Base-by-base conservation (phyloP, 2,329 filamentous ascomycete species). In the Chaetomiaceae sp. region DNA sequence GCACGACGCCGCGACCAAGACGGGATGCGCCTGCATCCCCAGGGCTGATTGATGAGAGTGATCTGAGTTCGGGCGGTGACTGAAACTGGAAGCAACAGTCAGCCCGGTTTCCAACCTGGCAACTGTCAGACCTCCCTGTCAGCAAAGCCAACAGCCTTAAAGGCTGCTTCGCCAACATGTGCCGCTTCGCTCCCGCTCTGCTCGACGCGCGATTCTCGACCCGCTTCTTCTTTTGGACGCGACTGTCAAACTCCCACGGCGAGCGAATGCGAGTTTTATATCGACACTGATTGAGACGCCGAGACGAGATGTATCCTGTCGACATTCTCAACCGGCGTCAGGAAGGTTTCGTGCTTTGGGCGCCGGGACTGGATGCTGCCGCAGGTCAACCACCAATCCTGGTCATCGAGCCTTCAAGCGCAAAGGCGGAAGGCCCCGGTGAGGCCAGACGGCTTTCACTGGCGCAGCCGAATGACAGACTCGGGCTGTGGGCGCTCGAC, bases 401-500 rank as follows among this genome's bases (percentile, higher is more conserved):
- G n/a, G n/a, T 57, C 10, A 48, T 59, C 9, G 56, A 55, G 0
- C 49, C 43, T 10, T 36, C 42, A 4, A 26, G 18, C 18, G 22
- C 17, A 10, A 20, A 11, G 3, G 6, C 17, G 11, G 32, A 12
- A 6, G 15, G 18, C 1, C 57, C 57, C 27, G n/a, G 35, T 10
- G 40, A 51, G 38, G 45, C 53, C 8, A 47, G 38, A 11, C 45
- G 41, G 29, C 36, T 50, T 26, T 24, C 69, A 62, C 36, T 73
- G 60, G 50, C 64, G 66, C 35, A 66, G 64, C 41, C 68, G 62
- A n/a, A 70, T 63, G 20, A 68, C 65, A 42, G 71, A 54, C 52
- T 71, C 61, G 17, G 68, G 68, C 51, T 66, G 61, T 48, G 70
- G 70, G 34, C 72, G 60, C 56, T 70, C 65, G 15, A 68, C 60